phyloP scores from a whole-genome alignment of 1,284 basidiomycete species.

The Microbotryomycetes sp. region DNA sequence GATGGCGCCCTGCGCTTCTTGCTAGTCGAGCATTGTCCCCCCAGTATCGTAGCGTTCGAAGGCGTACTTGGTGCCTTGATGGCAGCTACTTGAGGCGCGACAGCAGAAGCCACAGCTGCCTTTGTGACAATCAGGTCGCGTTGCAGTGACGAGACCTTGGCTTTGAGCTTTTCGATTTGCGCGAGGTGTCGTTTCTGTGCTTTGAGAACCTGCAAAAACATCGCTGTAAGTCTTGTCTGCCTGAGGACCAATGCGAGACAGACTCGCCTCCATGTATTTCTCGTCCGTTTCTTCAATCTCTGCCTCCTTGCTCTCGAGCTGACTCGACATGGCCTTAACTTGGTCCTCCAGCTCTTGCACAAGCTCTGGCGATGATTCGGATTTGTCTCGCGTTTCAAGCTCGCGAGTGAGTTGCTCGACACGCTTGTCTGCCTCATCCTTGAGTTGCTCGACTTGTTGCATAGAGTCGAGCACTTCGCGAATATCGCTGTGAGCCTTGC shows the following conservation, averaged over 20 bases:
- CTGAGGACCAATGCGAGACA: too few species aligned
- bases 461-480: background rate
- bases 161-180: conserved; percentile 25
- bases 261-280: conserved; percentile 24
- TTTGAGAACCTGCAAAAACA: conserved; percentile 19
- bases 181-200: conserved; percentile 17
- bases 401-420: conserved; percentile 7
- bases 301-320: conserved; percentile 8
- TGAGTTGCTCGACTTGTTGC: conserved; percentile 2
- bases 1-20: conserved; percentile 23
- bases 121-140: conserved; percentile 22
- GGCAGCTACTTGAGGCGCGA: background rate
- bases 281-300: conserved; percentile 29
- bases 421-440: conserved; percentile 5
- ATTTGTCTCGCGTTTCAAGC: background rate
- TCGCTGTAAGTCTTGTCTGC: too few species aligned
- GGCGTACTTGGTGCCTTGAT: background rate
- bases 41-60: background rate
- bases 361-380: background rate
- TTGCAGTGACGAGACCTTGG: conserved; percentile 18
- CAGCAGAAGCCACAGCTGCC: background rate
- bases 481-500: background rate
- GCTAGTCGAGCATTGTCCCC: background rate
- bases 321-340: conserved; percentile 17
- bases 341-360: background rate